phyloP scores from a whole-genome alignment of 1,284 basidiomycete species.

The Apiotrichum laibachii region DNA sequence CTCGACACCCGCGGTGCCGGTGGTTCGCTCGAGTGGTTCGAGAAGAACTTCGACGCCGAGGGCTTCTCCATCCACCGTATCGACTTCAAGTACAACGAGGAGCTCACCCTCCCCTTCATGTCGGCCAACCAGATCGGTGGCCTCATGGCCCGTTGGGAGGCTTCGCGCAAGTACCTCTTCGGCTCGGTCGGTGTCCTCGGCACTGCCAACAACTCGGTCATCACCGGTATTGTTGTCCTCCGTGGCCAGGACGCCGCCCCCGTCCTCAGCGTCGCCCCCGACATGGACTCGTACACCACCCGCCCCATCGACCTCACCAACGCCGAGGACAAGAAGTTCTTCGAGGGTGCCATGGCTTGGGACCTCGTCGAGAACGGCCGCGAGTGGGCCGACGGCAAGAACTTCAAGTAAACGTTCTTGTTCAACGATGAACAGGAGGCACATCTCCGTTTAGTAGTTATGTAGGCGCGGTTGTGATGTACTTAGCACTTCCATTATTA shows the following conservation, averaged over 20 bases:
- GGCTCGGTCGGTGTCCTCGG: conserved; percentile 90
- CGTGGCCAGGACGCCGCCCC: conserved; percentile 68
- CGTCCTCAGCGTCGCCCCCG: conserved; percentile 80
- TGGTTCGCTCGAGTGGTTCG: conserved; percentile 71
- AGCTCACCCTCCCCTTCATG: conserved; percentile 91
- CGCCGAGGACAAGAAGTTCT: conserved; percentile 72
- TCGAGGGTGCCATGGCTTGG: conserved; percentile 86
- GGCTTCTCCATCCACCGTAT: conserved; percentile 84
- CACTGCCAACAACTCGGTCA: conserved; percentile 68
- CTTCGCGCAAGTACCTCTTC: conserved; percentile 91
- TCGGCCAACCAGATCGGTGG: conserved; percentile 77
- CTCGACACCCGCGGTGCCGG: conserved; percentile 86
- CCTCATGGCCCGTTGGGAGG: conserved; percentile 94
- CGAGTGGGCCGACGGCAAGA: conserved; percentile 64
- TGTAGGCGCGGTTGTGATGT: conserved; percentile 5
- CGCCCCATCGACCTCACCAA: conserved; percentile 62
- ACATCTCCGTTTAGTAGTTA: neutral
- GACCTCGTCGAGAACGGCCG: conserved; percentile 80
- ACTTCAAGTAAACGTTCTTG: conserved; percentile 47
- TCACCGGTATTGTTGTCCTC: conserved; percentile 74
- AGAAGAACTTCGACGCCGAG: conserved; percentile 83
- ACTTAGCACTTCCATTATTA: neutral
- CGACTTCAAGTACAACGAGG: conserved; percentile 93
- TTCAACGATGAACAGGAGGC: neutral
- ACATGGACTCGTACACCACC: conserved; percentile 82